phyloP scores from a whole-genome alignment of 352 stramenopile species.

The Phytophthora citrophthora region DNA sequence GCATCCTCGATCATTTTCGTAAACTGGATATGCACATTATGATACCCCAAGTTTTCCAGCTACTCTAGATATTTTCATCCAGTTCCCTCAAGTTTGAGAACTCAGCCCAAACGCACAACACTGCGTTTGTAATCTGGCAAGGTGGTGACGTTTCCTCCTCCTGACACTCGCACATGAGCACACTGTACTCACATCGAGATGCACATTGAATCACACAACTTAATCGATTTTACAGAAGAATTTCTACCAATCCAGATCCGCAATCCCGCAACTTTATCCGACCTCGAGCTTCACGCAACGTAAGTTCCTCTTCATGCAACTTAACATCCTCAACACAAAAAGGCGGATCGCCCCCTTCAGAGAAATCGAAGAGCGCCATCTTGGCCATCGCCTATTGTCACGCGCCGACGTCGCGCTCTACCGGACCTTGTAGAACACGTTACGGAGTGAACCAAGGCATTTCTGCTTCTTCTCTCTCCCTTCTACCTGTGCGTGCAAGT shows the following conservation, averaged over 20 bases:
- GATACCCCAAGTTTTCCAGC: too few relatives aligned
- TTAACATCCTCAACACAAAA: background rate
- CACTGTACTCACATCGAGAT: slow-evolving; percentile 3
- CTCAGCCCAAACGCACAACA: too few relatives aligned
- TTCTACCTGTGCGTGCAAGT: slow-evolving; percentile 5
- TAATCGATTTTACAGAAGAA: background rate
- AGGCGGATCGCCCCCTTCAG: background rate
- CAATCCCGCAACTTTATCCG: background rate
- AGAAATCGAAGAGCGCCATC: slow-evolving; percentile 17
- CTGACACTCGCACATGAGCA: background rate
- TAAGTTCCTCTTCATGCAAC: slow-evolving; percentile 9
- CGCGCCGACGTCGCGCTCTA: slow-evolving; percentile 1
- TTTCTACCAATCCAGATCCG: background rate
- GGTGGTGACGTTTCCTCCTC: background rate
- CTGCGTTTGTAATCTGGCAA: background rate
- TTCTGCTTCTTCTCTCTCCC: background rate
- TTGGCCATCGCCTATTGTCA: slow-evolving; percentile 11
- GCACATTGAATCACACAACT: slow-evolving; percentile 4
- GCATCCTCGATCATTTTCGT: background rate
- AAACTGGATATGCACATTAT: too few relatives aligned
- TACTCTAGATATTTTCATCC: too few relatives aligned
- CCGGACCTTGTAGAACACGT: background rate
- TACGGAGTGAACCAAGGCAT: background rate
- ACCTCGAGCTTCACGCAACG: background rate
- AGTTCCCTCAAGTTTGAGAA: too few relatives aligned